These are phyloP conservation scores for Pseudogymnoascus sp. DNA, from an alignment of 2,329 filamentous ascomycete species.

Conservation along the genomic window DNA sequence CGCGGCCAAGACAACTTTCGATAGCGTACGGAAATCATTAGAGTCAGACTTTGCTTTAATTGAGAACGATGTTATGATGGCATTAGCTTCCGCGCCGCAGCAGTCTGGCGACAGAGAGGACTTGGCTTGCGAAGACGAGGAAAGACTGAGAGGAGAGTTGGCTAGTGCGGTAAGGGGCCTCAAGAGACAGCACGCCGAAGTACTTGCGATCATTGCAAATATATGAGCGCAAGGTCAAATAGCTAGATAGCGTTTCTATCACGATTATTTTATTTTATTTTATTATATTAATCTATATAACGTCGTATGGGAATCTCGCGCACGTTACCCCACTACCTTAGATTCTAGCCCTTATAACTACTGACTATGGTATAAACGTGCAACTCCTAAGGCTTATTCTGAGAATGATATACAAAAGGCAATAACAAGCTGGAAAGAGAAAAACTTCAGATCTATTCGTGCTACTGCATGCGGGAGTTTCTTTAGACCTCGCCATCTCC, in stretches of 20 bases:
- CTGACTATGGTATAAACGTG: background rate
- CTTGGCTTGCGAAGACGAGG: background rate
- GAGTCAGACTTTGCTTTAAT: slow-evolving; percentile 8
- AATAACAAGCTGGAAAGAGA: background rate
- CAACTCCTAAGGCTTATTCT: background rate
- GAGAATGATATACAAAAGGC: background rate
- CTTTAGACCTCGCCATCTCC: too few species aligned
- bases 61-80: slow-evolving; percentile 12
- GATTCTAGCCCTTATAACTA: background rate
- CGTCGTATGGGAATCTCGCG: background rate
- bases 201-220: slow-evolving; percentile 10
- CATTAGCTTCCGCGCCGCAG: background rate
- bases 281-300: too few species aligned
- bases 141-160: slow-evolving; percentile 11
- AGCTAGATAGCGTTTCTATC: background rate
- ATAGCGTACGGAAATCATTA: background rate
- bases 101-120: background rate
- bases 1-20: slow-evolving; percentile 11
- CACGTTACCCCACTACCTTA: background rate
- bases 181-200: slow-evolving; percentile 10
- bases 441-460: background rate
- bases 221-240: background rate
- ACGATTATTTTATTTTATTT: background rate
- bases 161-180: slow-evolving; percentile 9
- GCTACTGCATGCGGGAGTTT: background rate